Percentiles rank a stretch among this genome's conserved stretches.
Conservation (phyloP, 2,329 filamentous ascomycete species). For the Aspergillus amoenus region DNA sequence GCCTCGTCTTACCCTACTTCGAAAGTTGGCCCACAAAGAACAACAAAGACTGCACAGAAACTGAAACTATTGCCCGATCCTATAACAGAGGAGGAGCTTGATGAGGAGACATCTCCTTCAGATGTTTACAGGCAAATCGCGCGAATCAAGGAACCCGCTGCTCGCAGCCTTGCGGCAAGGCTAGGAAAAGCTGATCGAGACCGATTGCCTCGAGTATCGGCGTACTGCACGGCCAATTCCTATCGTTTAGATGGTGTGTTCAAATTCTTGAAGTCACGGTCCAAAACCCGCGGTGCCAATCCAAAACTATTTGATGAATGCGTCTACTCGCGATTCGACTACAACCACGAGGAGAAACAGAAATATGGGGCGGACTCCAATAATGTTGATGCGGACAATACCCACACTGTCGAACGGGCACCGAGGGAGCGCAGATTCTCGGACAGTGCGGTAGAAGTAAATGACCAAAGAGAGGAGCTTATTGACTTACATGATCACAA, state of each 20-base stretch:
- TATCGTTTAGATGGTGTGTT: constrained; percentile 89
- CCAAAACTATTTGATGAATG: constrained; percentile 97
- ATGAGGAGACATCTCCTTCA: constrained; percentile 76
- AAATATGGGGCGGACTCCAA: constrained; percentile 25
- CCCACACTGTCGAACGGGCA: constrained; percentile 23
- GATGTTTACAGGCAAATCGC: constrained; percentile 99
- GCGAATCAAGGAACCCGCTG: constrained; percentile 93
- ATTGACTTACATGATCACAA: constrained; percentile 58
- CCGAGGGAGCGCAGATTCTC: constrained; percentile 69
- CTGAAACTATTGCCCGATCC: constrained; percentile 94
- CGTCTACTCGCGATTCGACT: constrained; percentile 92
- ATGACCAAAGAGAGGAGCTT: constrained; percentile 63
- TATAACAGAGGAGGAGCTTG: constrained; percentile 73
- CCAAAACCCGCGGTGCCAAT: constrained; percentile 72
- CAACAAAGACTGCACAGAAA: constrained; percentile 94
- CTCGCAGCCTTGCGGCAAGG: constrained; percentile 84
- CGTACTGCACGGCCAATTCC: constrained; percentile 90
- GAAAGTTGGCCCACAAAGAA: constrained; percentile 92
- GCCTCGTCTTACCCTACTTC: constrained; percentile 44
- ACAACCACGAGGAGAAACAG: constrained; percentile 55
- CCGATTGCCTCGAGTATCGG: constrained; percentile 83
- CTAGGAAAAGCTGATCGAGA: constrained; percentile 91
- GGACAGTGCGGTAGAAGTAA: constrained; percentile 63
- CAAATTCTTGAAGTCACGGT: constrained; percentile 83
- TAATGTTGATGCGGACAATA: constrained; percentile 26